Evolutionary conservation across 2,329 filamentous ascomycete genomes (phyloP).

Genomic region (Penicillium sp.): DNA sequence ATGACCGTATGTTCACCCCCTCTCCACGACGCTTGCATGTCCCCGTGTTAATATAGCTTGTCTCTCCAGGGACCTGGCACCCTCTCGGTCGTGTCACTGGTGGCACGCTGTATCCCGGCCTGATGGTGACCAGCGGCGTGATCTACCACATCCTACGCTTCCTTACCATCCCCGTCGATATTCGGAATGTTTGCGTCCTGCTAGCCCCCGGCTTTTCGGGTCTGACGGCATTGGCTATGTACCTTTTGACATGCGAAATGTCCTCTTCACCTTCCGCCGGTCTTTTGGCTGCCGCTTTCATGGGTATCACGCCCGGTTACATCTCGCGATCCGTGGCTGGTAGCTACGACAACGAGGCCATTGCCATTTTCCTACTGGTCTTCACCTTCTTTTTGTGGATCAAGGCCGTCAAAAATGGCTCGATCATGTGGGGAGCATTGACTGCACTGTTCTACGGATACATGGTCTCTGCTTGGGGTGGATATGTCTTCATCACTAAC

Average conservation of each 20-base stretch:
- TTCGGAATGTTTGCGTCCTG: constrained; percentile 96
- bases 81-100: constrained; percentile 96
- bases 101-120: constrained; percentile 94
- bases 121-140: constrained; percentile 97
- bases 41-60: constrained; percentile 6
- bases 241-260: constrained; percentile 96
- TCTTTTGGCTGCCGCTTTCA: constrained; percentile 87
- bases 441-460: constrained; percentile 97
- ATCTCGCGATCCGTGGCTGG: constrained; percentile 96
- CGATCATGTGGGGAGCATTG: constrained; percentile 91
- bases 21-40: constrained; percentile 7
- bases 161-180: constrained; percentile 88
- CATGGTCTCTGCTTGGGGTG: constrained; percentile 99
- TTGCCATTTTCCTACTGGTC: constrained; percentile 96
- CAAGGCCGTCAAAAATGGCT: constrained; percentile 93
- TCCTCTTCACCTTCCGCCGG: constrained; percentile 90
- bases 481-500: constrained; percentile 99
- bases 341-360: constrained; percentile 99
- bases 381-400: constrained; percentile 99
- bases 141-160: constrained; percentile 93
- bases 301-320: constrained; percentile 96
- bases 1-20: constrained; percentile 64
- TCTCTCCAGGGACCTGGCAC: constrained; percentile 77
- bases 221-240: constrained; percentile 84
- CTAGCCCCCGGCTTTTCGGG: constrained; percentile 93